phyloP scores from a whole-genome alignment of 345 rosid genomes.

The Aegle marmelos region DNA sequence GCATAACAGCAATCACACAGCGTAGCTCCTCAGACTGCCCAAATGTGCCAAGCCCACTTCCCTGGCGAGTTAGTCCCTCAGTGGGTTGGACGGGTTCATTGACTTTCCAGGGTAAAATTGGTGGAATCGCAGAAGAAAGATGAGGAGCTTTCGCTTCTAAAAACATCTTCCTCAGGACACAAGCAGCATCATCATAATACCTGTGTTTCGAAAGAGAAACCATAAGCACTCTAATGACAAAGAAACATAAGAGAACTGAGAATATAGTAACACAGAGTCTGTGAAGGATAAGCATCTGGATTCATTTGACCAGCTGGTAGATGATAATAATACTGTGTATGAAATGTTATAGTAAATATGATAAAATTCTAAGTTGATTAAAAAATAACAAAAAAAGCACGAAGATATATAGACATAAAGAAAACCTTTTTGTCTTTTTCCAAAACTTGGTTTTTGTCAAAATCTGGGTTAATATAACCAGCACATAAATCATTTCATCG shows the following conservation, averaged over 20 bases:
- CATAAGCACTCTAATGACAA: not conserved
- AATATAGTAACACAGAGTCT: not conserved
- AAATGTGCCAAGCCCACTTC: slow-evolving; percentile 93
- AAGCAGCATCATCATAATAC: slow-evolving; percentile 98
- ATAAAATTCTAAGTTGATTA: not conserved
- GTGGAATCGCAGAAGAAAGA: slow-evolving; percentile 88
- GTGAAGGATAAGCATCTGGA: not conserved
- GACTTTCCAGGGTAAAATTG: slow-evolving; percentile 88
- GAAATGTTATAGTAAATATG: not conserved
- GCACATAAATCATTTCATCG: not conserved
- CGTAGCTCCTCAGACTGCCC: slow-evolving; percentile 98
- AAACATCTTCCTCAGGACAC: slow-evolving; percentile 92
- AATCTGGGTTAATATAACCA: not conserved
- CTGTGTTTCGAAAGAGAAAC: slow-evolving; percentile 34
- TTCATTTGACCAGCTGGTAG: not conserved
- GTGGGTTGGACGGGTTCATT: slow-evolving; percentile 73
- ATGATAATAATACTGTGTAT: not conserved
- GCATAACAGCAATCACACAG: slow-evolving; percentile 90
- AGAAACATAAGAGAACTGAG: not conserved
- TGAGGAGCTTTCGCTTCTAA: slow-evolving; percentile 99
- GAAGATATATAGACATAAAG: not conserved
- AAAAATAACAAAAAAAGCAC: not conserved
- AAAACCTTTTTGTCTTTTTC: not conserved
- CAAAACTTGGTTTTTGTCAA: not conserved
- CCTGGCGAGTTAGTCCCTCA: slow-evolving; percentile 94